These are phyloP conservation scores for Quercus phellos DNA, from an alignment of 331 rosid genomes.

Conservation along the genomic window DNA sequence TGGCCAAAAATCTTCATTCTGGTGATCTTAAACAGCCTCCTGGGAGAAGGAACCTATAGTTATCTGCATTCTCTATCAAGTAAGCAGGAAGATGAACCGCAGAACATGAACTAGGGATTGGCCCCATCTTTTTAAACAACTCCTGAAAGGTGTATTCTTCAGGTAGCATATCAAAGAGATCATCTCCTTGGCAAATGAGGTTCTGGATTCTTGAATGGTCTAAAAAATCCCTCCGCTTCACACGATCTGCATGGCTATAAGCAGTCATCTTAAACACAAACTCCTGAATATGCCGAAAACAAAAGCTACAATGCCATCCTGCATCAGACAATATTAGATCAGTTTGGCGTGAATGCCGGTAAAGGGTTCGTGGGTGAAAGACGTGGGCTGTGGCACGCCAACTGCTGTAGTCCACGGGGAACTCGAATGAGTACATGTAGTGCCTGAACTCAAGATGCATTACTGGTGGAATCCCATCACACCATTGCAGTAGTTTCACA, in stretches of 20 bases:
- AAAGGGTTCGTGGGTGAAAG: slow-evolving; percentile 39
- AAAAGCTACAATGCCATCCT: slow-evolving; percentile 97
- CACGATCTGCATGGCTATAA: slow-evolving; percentile 91
- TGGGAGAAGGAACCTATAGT: slow-evolving; percentile 76
- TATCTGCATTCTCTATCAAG: slow-evolving; percentile 70
- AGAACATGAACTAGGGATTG: slow-evolving; percentile 75
- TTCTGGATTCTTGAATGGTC: slow-evolving; percentile 64
- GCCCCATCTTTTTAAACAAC: slow-evolving; percentile 72
- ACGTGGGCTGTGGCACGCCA: slow-evolving; percentile 77
- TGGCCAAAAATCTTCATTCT: slow-evolving; percentile 10
- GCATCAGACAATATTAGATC: slow-evolving; percentile 60
- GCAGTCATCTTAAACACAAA: slow-evolving; percentile 89
- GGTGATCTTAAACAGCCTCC: slow-evolving; percentile 73
- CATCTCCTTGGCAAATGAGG: slow-evolving; percentile 67
- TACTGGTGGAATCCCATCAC: slow-evolving; percentile 71
- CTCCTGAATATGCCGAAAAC: slow-evolving; percentile 62
- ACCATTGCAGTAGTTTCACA: slow-evolving; percentile 77
- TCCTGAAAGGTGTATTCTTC: slow-evolving; percentile 81
- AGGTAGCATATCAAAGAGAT: slow-evolving; percentile 82
- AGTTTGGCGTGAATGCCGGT: slow-evolving; percentile 63
- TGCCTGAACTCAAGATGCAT: slow-evolving; percentile 82
- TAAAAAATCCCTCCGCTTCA: slow-evolving; percentile 47
- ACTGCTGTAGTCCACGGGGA: slow-evolving; percentile 81
- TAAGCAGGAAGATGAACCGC: slow-evolving; percentile 84
- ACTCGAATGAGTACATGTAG: slow-evolving; percentile 89